Percentiles rank a stretch among this genome's conserved stretches.
phyloP scores from a whole-genome alignment of 2,329 filamentous ascomycete genomes.

The Hypoxylon sp. region DNA sequence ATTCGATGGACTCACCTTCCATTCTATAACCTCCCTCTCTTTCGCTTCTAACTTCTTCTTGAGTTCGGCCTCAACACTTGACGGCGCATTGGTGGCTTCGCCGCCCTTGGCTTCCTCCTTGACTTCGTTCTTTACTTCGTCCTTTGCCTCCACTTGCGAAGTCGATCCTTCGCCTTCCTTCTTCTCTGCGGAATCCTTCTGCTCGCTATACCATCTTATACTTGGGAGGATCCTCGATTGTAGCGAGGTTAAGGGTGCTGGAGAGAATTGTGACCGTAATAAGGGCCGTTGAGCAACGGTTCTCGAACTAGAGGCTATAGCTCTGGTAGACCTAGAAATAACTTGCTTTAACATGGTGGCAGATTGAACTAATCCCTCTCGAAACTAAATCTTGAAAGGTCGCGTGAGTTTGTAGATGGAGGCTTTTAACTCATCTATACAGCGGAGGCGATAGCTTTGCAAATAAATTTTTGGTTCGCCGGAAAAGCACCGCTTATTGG shows the following conservation, averaged over 20 bases:
- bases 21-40: constrained; percentile 80
- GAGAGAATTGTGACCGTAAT: constrained; percentile 61
- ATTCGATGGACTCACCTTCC: constrained; percentile 77
- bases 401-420: constrained; percentile 22
- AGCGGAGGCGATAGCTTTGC: constrained; percentile 29
- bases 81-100: constrained; percentile 55
- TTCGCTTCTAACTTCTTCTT: constrained; percentile 80
- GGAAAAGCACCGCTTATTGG: constrained; percentile 30
- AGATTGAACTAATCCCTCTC: constrained; percentile 13
- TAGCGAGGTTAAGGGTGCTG: constrained; percentile 55
- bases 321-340: constrained; percentile 51
- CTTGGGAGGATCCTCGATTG: constrained; percentile 47
- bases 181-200: constrained; percentile 58
- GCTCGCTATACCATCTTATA: constrained; percentile 57
- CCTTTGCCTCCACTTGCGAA: constrained; percentile 57
- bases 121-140: constrained; percentile 51
- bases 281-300: constrained; percentile 66
- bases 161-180: constrained; percentile 58
- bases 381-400: constrained; percentile 17
- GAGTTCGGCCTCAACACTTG: constrained; percentile 64
- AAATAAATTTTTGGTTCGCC: constrained; percentile 35
- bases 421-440: neutral
- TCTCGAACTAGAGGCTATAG: constrained; percentile 51
- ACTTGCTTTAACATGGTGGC: constrained; percentile 53
- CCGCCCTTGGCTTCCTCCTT: constrained; percentile 56